Evolutionary conservation across 345 rosid species (phyloP).

Genomic region (Murraya koenigii): DNA sequence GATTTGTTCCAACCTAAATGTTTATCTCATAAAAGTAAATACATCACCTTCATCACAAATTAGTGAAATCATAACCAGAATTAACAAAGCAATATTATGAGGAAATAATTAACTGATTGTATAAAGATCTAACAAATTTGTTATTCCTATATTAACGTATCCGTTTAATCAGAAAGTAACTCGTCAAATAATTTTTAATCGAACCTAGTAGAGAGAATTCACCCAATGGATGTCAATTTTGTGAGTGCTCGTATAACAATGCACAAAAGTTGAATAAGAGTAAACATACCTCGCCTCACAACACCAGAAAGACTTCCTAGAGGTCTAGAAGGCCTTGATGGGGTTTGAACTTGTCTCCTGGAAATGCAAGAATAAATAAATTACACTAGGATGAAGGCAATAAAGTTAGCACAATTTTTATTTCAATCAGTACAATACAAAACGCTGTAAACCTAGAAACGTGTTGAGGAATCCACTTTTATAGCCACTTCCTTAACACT

Average conservation of each 20-base stretch:
- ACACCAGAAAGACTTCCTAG: conserved; percentile 45
- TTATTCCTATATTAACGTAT: not conserved
- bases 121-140: not conserved
- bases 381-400: not conserved
- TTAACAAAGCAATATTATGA: not conserved
- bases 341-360: conserved; percentile 51
- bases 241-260: not conserved
- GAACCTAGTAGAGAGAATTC: not conserved
- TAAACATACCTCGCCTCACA: conserved; percentile 49
- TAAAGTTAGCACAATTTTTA: not conserved
- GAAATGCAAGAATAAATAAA: conserved; percentile 15
- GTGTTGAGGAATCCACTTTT: not conserved
- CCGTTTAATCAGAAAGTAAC: not conserved
- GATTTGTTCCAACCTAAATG: not conserved
- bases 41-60: not conserved
- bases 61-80: not conserved
- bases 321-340: conserved; percentile 55
- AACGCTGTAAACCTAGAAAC: conserved; percentile 6
- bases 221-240: not conserved
- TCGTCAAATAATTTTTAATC: not conserved
- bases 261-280: not conserved
- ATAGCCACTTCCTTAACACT: not conserved
- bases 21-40: not conserved
- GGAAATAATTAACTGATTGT: not conserved
- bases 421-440: conserved; percentile 2